Evolutionary conservation across 2,329 filamentous ascomycete species (phyloP), one percentile per base, ranked within the genome.

Genomic region (Neonectria hederae): DNA sequence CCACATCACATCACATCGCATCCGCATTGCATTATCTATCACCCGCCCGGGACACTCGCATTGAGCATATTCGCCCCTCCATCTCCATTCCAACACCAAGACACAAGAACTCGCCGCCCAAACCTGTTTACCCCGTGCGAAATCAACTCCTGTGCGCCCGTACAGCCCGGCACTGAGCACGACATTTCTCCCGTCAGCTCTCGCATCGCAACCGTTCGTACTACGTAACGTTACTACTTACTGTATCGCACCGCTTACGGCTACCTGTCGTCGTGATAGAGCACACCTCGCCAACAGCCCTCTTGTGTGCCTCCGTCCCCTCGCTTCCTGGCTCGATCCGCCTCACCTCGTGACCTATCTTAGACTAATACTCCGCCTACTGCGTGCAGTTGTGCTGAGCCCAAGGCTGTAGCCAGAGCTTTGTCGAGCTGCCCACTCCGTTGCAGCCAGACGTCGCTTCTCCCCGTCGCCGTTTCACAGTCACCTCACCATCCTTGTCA

Each of bases 41-140:
- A 28, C 28, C 28, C 28, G 54, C 48, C 51, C 32, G n/a, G 43
- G 26, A 63, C 55, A 24, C 28, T 60, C 32, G n/a, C 45, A 54
- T 51, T 42, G 40, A 60, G 48, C 51, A 28, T n/a, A 32, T 38
- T 49, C 60, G 60, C 49, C 49, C 60, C 61, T 59, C 54, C 61
- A 59, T 46, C 56, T 42, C 10, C 42, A 55, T 30, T 21, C 9
- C 61, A 35, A 28, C 21, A 32, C 48, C 28, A 56, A 49, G 28
- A 64, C 46, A 61, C 62, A 42, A 52, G 57, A 42, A 61, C 52
- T 45, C 28, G 19, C 21, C 26, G 9, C 43, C 9, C 55, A 24
- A 63, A 38, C 32, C 55, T 22, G 30, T 17, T 9, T 46, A 8
- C 19, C 11, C 17, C 11, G 26, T 32, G 19, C 46, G 6, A 28